phyloP scores from a whole-genome alignment of 1,284 basidiomycete species.

The Trametes versicolor region DNA sequence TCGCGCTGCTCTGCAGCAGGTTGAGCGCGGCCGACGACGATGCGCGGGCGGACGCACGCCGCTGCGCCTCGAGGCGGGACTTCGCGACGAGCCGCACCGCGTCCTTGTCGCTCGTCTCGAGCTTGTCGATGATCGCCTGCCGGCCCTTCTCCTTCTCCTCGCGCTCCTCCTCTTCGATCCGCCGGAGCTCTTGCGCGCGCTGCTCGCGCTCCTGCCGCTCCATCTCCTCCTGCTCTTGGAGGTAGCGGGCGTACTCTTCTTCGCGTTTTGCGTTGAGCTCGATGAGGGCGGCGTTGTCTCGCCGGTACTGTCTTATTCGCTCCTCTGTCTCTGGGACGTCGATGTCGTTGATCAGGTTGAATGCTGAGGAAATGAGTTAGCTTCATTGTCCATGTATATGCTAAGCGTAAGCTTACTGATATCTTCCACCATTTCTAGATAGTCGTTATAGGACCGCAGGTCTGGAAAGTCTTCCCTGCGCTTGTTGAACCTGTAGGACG shows the following conservation, averaged over 20 bases:
- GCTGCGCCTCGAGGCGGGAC: slow-evolving; percentile 69
- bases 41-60: slow-evolving; percentile 64
- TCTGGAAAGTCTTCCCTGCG: slow-evolving; percentile 89
- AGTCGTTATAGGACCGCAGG: slow-evolving; percentile 92
- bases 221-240: slow-evolving; percentile 81
- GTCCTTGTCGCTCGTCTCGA: slow-evolving; percentile 79
- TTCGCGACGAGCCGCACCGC: slow-evolving; percentile 76
- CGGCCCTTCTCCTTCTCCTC: slow-evolving; percentile 79
- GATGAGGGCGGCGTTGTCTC: slow-evolving; percentile 84
- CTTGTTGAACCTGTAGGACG: slow-evolving; percentile 85
- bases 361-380: slow-evolving; percentile 63
- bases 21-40: slow-evolving; percentile 49
- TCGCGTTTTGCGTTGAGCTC: slow-evolving; percentile 83
- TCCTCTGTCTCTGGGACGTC: slow-evolving; percentile 89
- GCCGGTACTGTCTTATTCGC: slow-evolving; percentile 81
- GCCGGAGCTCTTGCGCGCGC: slow-evolving; percentile 73
- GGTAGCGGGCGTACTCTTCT: slow-evolving; percentile 73
- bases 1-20: slow-evolving; percentile 54
- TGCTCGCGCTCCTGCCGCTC: slow-evolving; percentile 77
- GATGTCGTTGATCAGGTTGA: slow-evolving; percentile 95
- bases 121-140: slow-evolving; percentile 81
- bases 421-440: slow-evolving; percentile 96
- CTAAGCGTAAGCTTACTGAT: slow-evolving; percentile 69
- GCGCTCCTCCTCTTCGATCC: slow-evolving; percentile 78
- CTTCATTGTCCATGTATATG: not conserved